Percentiles rank a stretch among this genome's conserved stretches.
Conservation (phyloP, 2,329 filamentous ascomycete genomes). For the Ambrosiella xylebori region DNA sequence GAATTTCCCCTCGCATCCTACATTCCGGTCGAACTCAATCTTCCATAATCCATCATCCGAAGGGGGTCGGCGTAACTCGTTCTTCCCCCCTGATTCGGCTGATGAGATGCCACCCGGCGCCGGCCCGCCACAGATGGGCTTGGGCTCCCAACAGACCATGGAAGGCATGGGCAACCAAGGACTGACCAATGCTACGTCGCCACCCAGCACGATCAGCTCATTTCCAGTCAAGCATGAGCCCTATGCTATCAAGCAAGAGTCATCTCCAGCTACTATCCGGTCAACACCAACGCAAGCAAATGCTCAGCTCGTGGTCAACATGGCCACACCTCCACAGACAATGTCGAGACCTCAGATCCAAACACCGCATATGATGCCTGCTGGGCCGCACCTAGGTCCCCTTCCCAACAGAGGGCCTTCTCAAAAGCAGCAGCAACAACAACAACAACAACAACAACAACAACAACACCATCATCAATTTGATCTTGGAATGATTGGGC, state of each 20-base stretch:
- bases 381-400: background rate
- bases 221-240: constrained; percentile 6
- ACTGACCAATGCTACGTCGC: constrained; percentile 1
- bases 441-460: no score
- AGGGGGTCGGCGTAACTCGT: constrained; percentile 43
- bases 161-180: constrained; percentile 3
- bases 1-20: constrained; percentile 25
- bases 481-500: background rate
- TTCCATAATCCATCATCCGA: constrained; percentile 41
- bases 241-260: constrained; percentile 2
- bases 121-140: constrained; percentile 3
- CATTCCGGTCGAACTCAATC: constrained; percentile 49
- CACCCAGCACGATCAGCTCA: constrained; percentile 4
- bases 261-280: constrained; percentile 1
- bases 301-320: constrained; percentile 19
- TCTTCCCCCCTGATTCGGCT: constrained; percentile 42
- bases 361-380: constrained; percentile 8
- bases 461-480: constrained; percentile 9
- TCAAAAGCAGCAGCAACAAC: constrained; percentile 11
- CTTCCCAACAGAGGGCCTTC: constrained; percentile 5
- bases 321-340: constrained; percentile 7
- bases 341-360: constrained; percentile 6
- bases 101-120: constrained; percentile 12
- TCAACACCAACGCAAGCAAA: constrained; percentile 9
- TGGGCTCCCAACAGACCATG: constrained; percentile 12